Evolutionary conservation across 2,329 filamentous ascomycete species (phyloP), one percentile per base, ranked within the genome.

Genomic region (Chrysosphaeria jannelii): DNA sequence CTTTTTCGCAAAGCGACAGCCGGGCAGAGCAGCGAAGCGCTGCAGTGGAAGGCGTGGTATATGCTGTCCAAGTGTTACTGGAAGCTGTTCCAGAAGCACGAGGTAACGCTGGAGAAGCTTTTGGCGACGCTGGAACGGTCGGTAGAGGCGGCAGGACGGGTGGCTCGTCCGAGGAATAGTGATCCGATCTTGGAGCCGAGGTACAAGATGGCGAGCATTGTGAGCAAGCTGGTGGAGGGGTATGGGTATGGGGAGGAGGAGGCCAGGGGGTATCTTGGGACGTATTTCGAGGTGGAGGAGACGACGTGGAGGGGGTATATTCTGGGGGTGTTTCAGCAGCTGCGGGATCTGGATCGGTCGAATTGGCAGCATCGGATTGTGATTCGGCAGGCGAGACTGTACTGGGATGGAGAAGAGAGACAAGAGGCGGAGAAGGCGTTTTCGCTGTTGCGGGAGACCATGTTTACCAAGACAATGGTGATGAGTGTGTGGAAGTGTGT

Each of bases 341-440:
- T 64, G 7, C 51, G 53, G 8, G 58, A 63, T 23, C 76, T 76
- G 29, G 79, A 91, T 43, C 88, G 89, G 47, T 71, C 74, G 1
- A 81, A 85, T 35, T 91, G 79, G 79, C 79, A 91, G 37, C 79
- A 91, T 40, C 69, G 79, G 11, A 78, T 91, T 46, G 74, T 76
- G 25, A 66, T 69, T 36, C 64, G 78, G 13, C 66, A 74, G 35
- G 52, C 59, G 2, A 18, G 38, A 42, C 20, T 21, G 24, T 31
- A 20, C 29, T 26, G 3, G 29, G 3, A 20, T 19, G 5, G 25
- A 21, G 4, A 12, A 20, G 19, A 10, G n/a, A 20, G 10, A n/a
- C 6, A 20, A 20, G 19, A 20, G 16, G 16, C 16, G 7, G 16
- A 67, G 36, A 72, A 81, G 25, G 59, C 88, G 9, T 79, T 76